Percentiles rank a stretch among this genome's conserved stretches.
phyloP scores from a whole-genome alignment of 768 basidiomycete genomes.

The Hericium rajendrae region DNA sequence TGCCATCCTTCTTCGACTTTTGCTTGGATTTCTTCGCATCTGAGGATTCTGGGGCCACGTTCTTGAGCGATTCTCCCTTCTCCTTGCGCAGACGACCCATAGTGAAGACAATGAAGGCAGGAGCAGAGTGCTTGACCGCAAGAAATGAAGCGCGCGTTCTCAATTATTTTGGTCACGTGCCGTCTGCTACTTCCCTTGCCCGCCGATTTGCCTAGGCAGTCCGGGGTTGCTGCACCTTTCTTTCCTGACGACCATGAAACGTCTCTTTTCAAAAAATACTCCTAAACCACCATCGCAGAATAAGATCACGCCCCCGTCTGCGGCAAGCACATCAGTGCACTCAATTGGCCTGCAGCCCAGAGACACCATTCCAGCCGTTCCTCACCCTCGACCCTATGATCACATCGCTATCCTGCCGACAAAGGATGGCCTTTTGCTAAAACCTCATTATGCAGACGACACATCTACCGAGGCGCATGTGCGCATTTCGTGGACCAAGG shows the following conservation, averaged over 20 bases:
- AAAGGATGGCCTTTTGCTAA: conserved; percentile 54
- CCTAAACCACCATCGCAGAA: neutral
- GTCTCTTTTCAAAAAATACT: conserved; percentile 11
- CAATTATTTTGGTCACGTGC: too few relatives aligned
- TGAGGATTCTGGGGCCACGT: neutral
- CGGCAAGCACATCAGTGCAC: conserved; percentile 10
- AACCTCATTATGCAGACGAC: conserved; percentile 38
- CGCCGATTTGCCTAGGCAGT: too few relatives aligned
- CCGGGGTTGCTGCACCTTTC: neutral
- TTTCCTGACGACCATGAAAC: conserved; percentile 8
- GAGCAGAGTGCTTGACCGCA: too few relatives aligned
- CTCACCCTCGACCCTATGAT: conserved; percentile 68
- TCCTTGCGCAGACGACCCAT: conserved; percentile 16
- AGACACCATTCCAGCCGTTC: conserved; percentile 54
- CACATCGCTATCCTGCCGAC: conserved; percentile 55
- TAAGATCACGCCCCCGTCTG: neutral
- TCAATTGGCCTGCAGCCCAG: conserved; percentile 44
- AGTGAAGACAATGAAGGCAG: neutral
- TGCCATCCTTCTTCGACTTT: neutral
- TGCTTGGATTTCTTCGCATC: conserved; percentile 8
- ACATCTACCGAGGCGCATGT: conserved; percentile 31
- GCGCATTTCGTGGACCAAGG: conserved; percentile 53
- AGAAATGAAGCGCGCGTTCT: too few relatives aligned
- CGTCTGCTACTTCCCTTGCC: too few relatives aligned
- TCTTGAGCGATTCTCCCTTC: conserved; percentile 2